Conservation (phyloP, 371 early-diverging fungal species). For the Mortierella sp. region DNA sequence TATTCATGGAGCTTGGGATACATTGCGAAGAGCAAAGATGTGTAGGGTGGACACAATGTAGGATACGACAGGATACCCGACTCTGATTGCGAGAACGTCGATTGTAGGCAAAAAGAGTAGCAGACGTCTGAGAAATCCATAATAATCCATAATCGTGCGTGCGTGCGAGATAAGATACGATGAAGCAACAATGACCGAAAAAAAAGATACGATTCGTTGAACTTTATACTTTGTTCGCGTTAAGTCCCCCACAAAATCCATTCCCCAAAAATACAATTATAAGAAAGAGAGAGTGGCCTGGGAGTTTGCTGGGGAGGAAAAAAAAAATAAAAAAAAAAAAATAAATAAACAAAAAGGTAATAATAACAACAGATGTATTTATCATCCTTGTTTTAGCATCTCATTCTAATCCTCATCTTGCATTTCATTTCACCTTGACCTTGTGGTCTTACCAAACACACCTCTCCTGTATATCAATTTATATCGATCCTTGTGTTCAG, state of each 20-base stretch:
- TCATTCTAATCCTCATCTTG: too few relatives aligned
- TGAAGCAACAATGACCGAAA: not conserved
- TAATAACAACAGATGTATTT: not conserved
- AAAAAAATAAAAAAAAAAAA: not conserved
- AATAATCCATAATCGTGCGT: too few relatives aligned
- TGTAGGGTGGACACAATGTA: too few relatives aligned
- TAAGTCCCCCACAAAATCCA: not conserved
- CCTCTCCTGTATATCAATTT: too few relatives aligned
- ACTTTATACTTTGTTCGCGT: not conserved
- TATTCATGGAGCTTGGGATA: too few relatives aligned
- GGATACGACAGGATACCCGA: too few relatives aligned
- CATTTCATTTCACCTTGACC: not conserved
- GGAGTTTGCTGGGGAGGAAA: not conserved
- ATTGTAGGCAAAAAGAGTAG: too few relatives aligned
- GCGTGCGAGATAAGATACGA: not conserved
- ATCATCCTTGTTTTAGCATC: not conserved
- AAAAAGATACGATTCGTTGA: slow-evolving; percentile 4
- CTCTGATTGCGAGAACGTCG: too few relatives aligned
- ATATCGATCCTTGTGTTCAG: too few relatives aligned
- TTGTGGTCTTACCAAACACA: not conserved
- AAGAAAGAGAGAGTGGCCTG: not conserved
- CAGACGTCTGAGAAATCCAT: too few relatives aligned
- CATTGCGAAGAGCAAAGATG: too few relatives aligned
- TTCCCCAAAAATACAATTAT: slow-evolving; percentile 1
- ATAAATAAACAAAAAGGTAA: not conserved